phyloP scores from a whole-genome alignment of 116 monocot genomes.

The Papilionanthe hybrid region DNA sequence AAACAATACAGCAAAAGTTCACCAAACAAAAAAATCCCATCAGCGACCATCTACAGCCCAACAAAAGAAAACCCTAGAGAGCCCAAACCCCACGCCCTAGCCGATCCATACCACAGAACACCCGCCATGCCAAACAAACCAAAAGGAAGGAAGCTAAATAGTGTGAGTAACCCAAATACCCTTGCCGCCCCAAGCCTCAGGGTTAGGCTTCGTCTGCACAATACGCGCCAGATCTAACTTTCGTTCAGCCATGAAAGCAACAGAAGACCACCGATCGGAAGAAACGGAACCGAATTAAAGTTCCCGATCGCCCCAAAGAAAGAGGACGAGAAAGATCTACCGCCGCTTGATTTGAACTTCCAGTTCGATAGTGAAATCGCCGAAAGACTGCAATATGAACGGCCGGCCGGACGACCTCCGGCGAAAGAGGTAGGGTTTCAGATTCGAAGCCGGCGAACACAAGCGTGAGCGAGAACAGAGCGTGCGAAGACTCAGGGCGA shows the following conservation, averaged over 20 bases:
- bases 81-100: background rate
- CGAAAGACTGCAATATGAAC: background rate
- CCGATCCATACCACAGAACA: too few species aligned
- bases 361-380: background rate
- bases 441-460: background rate
- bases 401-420: background rate
- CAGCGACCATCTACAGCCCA: background rate
- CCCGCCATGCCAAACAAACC: background rate
- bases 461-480: background rate
- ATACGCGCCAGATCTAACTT: slow-evolving; percentile 12
- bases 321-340: slow-evolving; percentile 1
- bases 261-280: background rate
- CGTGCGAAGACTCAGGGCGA: background rate
- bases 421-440: background rate
- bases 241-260: slow-evolving; percentile 7
- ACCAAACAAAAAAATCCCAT: background rate
- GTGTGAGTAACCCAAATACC: background rate
- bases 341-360: background rate
- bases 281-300: background rate
- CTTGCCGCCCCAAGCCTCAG: slow-evolving; percentile 2
- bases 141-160: background rate
- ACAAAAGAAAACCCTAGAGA: background rate
- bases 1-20: background rate
- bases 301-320: background rate
- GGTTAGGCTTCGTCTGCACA: background rate